phyloP scores from a whole-genome alignment of 31 red algal genomes.

The Odonthalia washingtoniensis region DNA sequence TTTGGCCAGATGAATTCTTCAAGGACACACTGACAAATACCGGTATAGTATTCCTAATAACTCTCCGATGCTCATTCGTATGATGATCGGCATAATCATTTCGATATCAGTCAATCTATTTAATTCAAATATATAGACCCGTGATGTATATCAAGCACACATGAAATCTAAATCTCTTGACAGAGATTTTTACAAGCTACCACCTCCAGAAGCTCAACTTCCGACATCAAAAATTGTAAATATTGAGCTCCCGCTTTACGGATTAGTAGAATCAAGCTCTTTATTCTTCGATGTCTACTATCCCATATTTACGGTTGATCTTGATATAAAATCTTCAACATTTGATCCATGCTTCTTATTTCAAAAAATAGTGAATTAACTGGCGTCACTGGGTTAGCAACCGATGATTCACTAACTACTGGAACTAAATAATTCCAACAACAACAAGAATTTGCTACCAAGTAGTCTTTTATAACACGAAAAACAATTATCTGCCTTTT shows the following conservation, averaged over 20 bases:
- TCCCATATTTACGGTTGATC: not conserved
- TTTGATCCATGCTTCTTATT: slow-evolving; percentile 19
- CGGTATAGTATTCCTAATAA: slow-evolving; percentile 4
- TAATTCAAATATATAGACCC: not conserved
- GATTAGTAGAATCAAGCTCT: not conserved
- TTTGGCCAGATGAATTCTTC: not conserved
- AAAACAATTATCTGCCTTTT: not conserved
- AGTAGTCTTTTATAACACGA: not conserved
- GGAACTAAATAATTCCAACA: not conserved
- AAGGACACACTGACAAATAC: slow-evolving; percentile 17
- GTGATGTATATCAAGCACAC: not conserved
- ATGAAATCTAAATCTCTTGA: not conserved
- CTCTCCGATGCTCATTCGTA: not conserved
- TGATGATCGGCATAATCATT: not conserved
- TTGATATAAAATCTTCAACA: not conserved
- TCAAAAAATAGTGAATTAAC: not conserved
- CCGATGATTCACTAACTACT: no score
- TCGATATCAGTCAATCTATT: no score
- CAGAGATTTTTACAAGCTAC: not conserved
- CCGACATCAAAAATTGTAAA: slow-evolving; percentile 3
- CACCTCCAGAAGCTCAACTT: slow-evolving; percentile 13
- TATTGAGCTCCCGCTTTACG: not conserved
- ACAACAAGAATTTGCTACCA: not conserved
- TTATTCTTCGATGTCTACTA: slow-evolving; percentile 14
- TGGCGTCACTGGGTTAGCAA: not conserved